These are phyloP conservation scores for Metschnikowia hibisci DNA, from an alignment of 805 yeast genomes.

Conservation along the genomic window DNA sequence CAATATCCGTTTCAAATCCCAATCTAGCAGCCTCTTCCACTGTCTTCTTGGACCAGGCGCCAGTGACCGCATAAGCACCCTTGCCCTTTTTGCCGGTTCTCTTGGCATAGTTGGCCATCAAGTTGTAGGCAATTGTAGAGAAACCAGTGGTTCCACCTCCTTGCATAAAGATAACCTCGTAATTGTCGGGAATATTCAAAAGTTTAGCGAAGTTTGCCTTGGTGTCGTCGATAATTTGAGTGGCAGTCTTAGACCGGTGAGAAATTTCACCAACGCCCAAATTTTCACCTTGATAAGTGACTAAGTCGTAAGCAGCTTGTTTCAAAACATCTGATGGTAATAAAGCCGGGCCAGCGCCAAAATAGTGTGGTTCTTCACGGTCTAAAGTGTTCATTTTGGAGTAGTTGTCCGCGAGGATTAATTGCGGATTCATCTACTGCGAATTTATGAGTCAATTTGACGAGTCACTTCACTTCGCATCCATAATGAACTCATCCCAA, in stretches of 20 bases:
- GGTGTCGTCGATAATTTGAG: constrained; percentile 69
- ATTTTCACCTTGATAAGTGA: constrained; percentile 65
- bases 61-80: constrained; percentile 86
- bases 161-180: constrained; percentile 91
- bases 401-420: background rate
- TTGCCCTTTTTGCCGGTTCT: constrained; percentile 71
- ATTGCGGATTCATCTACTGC: constrained; percentile 3
- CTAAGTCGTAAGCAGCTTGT: constrained; percentile 80
- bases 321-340: constrained; percentile 80
- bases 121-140: constrained; percentile 78
- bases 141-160: constrained; percentile 99
- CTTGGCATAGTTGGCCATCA: constrained; percentile 70
- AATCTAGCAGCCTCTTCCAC: constrained; percentile 81
- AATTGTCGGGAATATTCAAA: constrained; percentile 79
- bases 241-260: constrained; percentile 86
- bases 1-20: constrained; percentile 68
- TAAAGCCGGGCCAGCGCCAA: constrained; percentile 99
- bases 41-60: constrained; percentile 91
- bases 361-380: constrained; percentile 74
- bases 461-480: constrained; percentile 3
- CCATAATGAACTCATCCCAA: background rate
- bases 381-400: constrained; percentile 34
- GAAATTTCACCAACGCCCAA: constrained; percentile 95
- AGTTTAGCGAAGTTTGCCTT: constrained; percentile 63
- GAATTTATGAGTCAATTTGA: constrained; percentile 3